Conservation (phyloP, 805 yeast species). For the Wickerhamiella kazuoi region DNA sequence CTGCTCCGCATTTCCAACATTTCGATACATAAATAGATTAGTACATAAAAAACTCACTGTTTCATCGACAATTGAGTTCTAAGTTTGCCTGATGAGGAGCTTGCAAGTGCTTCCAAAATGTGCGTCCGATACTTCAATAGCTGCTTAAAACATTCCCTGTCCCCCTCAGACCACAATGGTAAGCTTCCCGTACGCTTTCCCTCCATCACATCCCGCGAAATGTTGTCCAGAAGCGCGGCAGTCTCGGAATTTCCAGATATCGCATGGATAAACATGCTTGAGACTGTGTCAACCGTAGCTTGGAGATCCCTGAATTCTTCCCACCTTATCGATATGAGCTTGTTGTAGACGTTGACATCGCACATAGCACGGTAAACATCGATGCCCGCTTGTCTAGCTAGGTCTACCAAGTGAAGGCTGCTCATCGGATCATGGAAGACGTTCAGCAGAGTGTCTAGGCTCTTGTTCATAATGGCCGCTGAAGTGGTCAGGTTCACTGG, state of each 20-base stretch:
- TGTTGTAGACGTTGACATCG: constrained; percentile 25
- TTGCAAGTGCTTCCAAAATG: constrained; percentile 2
- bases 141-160: constrained; percentile 12
- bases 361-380: constrained; percentile 25
- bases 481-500: constrained; percentile 1
- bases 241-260: constrained; percentile 24
- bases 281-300: constrained; percentile 21
- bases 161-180: constrained; percentile 19
- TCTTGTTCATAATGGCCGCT: background rate
- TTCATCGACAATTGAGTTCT: too few species aligned
- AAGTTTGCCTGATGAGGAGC: too few species aligned
- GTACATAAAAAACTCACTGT: too few species aligned
- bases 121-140: constrained; percentile 13
- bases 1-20: too few species aligned
- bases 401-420: constrained; percentile 24
- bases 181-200: constrained; percentile 12
- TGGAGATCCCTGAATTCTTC: constrained; percentile 23
- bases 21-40: too few species aligned
- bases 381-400: constrained; percentile 19
- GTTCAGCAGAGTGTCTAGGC: constrained; percentile 9
- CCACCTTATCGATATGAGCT: constrained; percentile 25
- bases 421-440: constrained; percentile 18
- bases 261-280: constrained; percentile 28
- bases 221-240: constrained; percentile 15
- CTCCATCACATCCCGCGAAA: constrained; percentile 15